phyloP scores from a whole-genome alignment of 1,284 basidiomycete species.

The Mycosarcoma maydis region DNA sequence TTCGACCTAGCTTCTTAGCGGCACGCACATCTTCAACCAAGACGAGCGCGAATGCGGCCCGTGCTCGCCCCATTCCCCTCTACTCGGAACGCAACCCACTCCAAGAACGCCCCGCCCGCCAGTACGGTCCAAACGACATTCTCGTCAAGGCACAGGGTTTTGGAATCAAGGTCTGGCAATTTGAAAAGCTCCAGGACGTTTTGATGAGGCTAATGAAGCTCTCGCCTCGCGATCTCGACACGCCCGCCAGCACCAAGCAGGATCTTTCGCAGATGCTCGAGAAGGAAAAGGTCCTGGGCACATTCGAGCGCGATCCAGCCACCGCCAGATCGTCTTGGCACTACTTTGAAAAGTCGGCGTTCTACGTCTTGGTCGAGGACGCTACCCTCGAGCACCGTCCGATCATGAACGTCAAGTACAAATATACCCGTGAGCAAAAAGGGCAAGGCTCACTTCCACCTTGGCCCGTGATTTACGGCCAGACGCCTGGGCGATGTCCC shows the following conservation, averaged over 20 bases:
- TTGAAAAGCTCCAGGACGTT: slow-evolving; percentile 67
- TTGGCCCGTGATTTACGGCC: slow-evolving; percentile 71
- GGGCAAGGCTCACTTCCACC: slow-evolving; percentile 56
- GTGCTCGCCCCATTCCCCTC: slow-evolving; percentile 44
- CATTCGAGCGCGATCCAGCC: slow-evolving; percentile 86
- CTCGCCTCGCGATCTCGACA: slow-evolving; percentile 24
- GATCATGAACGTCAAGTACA: slow-evolving; percentile 72
- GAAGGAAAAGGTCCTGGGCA: slow-evolving; percentile 86
- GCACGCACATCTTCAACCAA: slow-evolving; percentile 26
- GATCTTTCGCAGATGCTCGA: slow-evolving; percentile 75
- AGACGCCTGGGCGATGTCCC: slow-evolving; percentile 67
- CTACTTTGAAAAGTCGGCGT: slow-evolving; percentile 83
- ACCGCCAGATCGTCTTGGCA: slow-evolving; percentile 86
- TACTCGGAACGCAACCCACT: slow-evolving; percentile 65
- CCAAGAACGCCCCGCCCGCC: slow-evolving; percentile 67
- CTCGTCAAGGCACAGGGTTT: slow-evolving; percentile 80
- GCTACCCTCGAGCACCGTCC: slow-evolving; percentile 77
- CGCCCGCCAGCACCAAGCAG: slow-evolving; percentile 33
- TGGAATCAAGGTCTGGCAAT: slow-evolving; percentile 88
- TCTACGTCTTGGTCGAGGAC: slow-evolving; percentile 91
- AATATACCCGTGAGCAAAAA: slow-evolving; percentile 53
- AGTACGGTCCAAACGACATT: slow-evolving; percentile 70
- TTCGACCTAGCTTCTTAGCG: slow-evolving; percentile 43
- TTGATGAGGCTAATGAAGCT: slow-evolving; percentile 40
- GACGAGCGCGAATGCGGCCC: slow-evolving; percentile 10